Evolutionary conservation across 768 basidiomycete genomes (phyloP).

Genomic region (Tulasnella sp.): DNA sequence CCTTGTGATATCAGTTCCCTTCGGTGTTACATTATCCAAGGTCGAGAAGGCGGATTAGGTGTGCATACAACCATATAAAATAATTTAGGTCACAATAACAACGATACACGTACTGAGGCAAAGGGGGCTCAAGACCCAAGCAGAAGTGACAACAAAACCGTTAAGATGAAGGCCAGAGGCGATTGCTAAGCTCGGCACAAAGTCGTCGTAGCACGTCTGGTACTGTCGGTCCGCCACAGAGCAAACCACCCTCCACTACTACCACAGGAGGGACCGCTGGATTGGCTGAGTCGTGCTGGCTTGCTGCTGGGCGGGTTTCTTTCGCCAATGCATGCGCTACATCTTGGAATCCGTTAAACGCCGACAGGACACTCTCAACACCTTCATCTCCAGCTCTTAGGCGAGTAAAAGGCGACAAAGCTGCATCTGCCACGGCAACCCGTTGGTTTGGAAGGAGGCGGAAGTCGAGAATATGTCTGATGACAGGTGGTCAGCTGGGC

Average conservation of each 20-base stretch:
- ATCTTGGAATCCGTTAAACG: neutral
- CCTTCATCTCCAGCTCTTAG: neutral
- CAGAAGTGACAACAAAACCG: neutral
- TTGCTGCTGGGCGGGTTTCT: neutral
- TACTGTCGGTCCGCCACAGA: neutral
- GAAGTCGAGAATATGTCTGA: slow-evolving; percentile 74
- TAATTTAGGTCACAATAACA: neutral
- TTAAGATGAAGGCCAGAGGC: neutral
- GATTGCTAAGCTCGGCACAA: neutral
- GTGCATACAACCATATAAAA: neutral
- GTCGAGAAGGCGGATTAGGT: neutral
- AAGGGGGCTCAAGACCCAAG: neutral
- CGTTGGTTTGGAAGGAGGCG: slow-evolving; percentile 64
- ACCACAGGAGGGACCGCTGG: neutral
- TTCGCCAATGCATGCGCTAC: neutral
- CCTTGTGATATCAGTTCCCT: neutral
- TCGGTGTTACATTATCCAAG: neutral
- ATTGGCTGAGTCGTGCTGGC: neutral
- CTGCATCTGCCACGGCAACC: slow-evolving; percentile 70
- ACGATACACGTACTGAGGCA: neutral
- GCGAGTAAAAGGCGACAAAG: slow-evolving; percentile 38
- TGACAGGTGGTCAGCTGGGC: slow-evolving; percentile 12
- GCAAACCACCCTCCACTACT: neutral
- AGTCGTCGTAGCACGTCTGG: neutral
- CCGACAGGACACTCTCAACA: neutral